A percentile compares a stretch with the other conserved stretches of the same genome.
Conservation (phyloP, 2,329 filamentous ascomycete genomes). For the Scolecobasidium constrictum region DNA sequence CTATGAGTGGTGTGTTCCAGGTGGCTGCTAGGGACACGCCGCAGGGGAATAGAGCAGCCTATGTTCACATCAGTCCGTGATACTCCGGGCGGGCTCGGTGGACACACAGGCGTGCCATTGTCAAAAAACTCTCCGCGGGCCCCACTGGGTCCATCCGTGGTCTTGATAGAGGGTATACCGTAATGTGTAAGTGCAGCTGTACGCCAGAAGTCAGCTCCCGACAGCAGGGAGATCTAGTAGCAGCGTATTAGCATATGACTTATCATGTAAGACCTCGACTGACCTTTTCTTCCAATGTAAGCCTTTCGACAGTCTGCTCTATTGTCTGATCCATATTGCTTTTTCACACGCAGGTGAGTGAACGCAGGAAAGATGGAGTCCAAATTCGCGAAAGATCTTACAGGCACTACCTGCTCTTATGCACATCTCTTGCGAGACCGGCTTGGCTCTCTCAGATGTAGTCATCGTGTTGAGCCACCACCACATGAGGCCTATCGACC, state of each 20-base stretch:
- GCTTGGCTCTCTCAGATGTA: no score
- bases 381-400: no score
- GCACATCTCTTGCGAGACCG: no score
- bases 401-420: no score
- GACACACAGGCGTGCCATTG: constrained; percentile 28
- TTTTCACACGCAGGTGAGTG: no score
- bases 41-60: constrained; percentile 70
- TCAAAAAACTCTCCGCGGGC: constrained; percentile 60
- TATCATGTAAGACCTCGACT: no score
- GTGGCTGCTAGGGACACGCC: constrained; percentile 69
- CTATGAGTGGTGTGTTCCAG: constrained; percentile 62
- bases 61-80: background rate
- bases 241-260: background rate
- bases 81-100: background rate
- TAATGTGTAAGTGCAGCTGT: constrained; percentile 49
- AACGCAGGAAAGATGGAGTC: no score
- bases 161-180: constrained; percentile 52
- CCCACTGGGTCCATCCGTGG: constrained; percentile 61
- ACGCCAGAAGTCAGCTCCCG: constrained; percentile 59
- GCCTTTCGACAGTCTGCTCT: background rate
- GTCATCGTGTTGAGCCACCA: no score
- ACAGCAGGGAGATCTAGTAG: constrained; percentile 25
- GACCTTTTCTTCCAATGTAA: constrained; percentile 1
- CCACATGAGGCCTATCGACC: no score
- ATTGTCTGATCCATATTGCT: background rate